These are phyloP conservation scores for Citropsis articulata DNA, from an alignment of 345 rosid species.

Conservation along the genomic window DNA sequence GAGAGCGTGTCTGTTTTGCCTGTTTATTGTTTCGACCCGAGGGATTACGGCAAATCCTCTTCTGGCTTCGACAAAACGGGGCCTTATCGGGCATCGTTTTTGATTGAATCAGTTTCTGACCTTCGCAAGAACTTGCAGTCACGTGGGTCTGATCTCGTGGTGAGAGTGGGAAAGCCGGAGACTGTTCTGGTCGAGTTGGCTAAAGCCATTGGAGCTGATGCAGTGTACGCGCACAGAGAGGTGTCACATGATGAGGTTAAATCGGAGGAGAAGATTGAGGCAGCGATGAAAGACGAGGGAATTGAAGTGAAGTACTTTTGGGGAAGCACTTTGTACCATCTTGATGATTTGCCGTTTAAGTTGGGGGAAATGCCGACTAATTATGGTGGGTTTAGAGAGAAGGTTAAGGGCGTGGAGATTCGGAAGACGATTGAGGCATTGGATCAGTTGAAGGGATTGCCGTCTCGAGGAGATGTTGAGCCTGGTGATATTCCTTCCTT, in stretches of 20 bases:
- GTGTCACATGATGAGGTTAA: slow-evolving; percentile 84
- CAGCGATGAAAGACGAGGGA: slow-evolving; percentile 87
- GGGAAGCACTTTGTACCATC: slow-evolving; percentile 94
- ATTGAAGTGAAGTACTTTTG: slow-evolving; percentile 85
- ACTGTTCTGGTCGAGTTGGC: slow-evolving; percentile 73
- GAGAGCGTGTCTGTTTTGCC: slow-evolving; percentile 88
- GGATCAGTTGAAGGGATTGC: slow-evolving; percentile 84
- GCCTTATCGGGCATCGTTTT: slow-evolving; percentile 77
- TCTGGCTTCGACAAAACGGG: slow-evolving; percentile 93
- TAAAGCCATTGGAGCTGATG: slow-evolving; percentile 89
- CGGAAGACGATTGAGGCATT: slow-evolving; percentile 79
- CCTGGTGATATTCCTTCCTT: slow-evolving; percentile 88
- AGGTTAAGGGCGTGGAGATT: slow-evolving; percentile 69
- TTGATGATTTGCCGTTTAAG: slow-evolving; percentile 91
- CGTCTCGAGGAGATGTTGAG: slow-evolving; percentile 90
- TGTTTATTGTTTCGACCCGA: slow-evolving; percentile 94
- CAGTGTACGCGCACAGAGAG: slow-evolving; percentile 83
- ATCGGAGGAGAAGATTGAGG: slow-evolving; percentile 82
- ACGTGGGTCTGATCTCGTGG: slow-evolving; percentile 88
- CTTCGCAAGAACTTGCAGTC: slow-evolving; percentile 86
- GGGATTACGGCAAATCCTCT: slow-evolving; percentile 86
- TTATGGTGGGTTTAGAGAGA: slow-evolving; percentile 75
- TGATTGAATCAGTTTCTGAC: slow-evolving; percentile 87
- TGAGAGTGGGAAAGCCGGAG: slow-evolving; percentile 84
- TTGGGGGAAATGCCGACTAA: slow-evolving; percentile 80